Evolutionary conservation across 164 flowering plant species (phyloP).

Genomic region (Vitis riparia): DNA sequence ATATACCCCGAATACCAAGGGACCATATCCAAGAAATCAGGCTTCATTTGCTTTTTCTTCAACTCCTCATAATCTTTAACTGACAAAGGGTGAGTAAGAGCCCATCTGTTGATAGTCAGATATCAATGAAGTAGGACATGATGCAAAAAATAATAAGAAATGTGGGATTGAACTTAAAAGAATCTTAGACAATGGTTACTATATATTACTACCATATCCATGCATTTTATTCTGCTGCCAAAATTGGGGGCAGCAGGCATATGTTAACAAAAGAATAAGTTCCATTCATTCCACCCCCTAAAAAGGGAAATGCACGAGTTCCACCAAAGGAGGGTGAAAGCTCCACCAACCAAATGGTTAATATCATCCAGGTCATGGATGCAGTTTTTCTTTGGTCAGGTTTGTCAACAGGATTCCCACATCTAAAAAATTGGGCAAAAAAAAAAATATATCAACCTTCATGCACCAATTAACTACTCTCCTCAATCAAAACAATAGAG

Average conservation of each 20-base stretch:
- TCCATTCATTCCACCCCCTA: not conserved
- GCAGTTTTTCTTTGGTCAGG: not conserved
- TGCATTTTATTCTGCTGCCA: not conserved
- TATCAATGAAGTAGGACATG: slow-evolving; percentile 5
- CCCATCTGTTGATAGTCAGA: slow-evolving; percentile 68
- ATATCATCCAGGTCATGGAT: not conserved
- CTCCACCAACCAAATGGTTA: not conserved
- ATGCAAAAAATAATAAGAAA: not conserved
- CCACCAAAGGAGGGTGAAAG: not conserved
- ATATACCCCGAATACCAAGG: slow-evolving; percentile 99
- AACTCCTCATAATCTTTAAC: slow-evolving; percentile 68
- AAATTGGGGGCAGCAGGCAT: not conserved
- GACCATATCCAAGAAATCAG: slow-evolving; percentile 97
- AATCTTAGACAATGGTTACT: not conserved
- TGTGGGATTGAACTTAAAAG: not conserved
- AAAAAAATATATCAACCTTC: not conserved
- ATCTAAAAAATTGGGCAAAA: not conserved
- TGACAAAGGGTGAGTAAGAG: slow-evolving; percentile 87
- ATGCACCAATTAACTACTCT: not conserved
- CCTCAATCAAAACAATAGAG: not conserved
- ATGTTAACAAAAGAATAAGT: not conserved
- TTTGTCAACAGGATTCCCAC: not conserved
- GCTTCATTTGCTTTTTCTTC: slow-evolving; percentile 86
- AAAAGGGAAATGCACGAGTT: not conserved
- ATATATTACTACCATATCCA: not conserved